These are phyloP conservation scores for Colletotrichum paranaense DNA, from an alignment of 2,329 filamentous ascomycete species.

Conservation along the genomic window DNA sequence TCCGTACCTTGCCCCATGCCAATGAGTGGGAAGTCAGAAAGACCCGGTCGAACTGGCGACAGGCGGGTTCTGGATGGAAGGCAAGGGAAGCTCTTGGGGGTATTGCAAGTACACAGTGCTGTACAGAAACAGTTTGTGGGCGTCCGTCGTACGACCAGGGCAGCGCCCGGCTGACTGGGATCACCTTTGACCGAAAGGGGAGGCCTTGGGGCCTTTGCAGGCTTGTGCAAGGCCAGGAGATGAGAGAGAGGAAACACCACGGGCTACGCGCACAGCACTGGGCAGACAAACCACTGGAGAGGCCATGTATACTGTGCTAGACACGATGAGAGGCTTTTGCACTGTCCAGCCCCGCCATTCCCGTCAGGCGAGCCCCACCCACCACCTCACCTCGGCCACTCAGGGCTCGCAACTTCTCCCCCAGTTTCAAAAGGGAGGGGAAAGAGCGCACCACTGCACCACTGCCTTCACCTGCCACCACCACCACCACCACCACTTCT, in stretches of 20 bases:
- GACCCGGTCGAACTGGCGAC: too few species aligned
- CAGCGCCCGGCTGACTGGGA: constrained; percentile 2
- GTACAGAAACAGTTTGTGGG: too few species aligned
- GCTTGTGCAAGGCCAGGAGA: neutral
- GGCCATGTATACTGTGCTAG: neutral
- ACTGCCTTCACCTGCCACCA: neutral
- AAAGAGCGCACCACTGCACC: neutral
- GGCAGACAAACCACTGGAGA: neutral
- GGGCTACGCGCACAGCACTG: neutral
- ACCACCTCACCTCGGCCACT: neutral
- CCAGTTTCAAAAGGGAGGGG: constrained; percentile 34
- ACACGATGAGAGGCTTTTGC: neutral
- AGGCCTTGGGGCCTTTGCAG: neutral
- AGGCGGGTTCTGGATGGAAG: constrained; percentile 5
- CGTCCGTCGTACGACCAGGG: constrained; percentile 3
- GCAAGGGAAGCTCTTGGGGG: constrained; percentile 26
- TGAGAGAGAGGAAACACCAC: constrained; percentile 6
- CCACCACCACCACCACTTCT: neutral
- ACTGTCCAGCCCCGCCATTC: constrained; percentile 6
- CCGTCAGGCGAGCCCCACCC: constrained; percentile 19
- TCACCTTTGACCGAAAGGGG: constrained; percentile 11
- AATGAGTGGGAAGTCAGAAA: too few species aligned
- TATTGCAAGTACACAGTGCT: neutral
- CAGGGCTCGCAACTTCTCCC: constrained; percentile 9
- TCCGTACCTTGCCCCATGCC: too few species aligned